Percentiles rank a stretch among this genome's conserved stretches.
phyloP scores from a whole-genome alignment of 2,329 filamentous ascomycete species.

The Colletotrichum salicis region DNA sequence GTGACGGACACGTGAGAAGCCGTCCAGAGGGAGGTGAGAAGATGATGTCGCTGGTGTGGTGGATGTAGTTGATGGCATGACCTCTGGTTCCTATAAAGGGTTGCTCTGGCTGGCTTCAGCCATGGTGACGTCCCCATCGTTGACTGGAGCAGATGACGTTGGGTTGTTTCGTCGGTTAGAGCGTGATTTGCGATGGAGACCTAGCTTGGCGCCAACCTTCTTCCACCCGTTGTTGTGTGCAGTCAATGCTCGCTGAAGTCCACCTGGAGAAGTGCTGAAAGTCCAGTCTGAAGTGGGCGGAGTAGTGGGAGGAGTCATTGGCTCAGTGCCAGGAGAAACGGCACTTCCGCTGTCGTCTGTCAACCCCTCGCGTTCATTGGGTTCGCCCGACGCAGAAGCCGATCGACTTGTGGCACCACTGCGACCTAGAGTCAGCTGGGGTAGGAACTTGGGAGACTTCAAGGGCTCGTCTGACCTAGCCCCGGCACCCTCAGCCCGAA shows the following conservation, averaged over 20 bases:
- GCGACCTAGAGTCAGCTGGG: slow-evolving; percentile 53
- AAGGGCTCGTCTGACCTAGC: slow-evolving; percentile 49
- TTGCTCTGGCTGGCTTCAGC: slow-evolving; percentile 49
- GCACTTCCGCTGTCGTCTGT: slow-evolving; percentile 74
- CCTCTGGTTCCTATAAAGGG: slow-evolving; percentile 68
- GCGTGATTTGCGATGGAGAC: slow-evolving; percentile 64
- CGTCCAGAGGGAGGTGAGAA: slow-evolving; percentile 36
- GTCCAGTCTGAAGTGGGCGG: slow-evolving; percentile 71
- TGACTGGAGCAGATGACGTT: slow-evolving; percentile 55
- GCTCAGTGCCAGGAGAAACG: slow-evolving; percentile 68
- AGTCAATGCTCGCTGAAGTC: slow-evolving; percentile 64
- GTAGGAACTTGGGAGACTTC: slow-evolving; percentile 59
- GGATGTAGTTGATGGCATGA: slow-evolving; percentile 60
- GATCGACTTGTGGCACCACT: slow-evolving; percentile 52
- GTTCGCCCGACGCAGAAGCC: slow-evolving; percentile 57
- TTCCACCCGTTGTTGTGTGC: slow-evolving; percentile 71
- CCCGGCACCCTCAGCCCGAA: slow-evolving; percentile 50
- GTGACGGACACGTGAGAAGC: slow-evolving; percentile 35
- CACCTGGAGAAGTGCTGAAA: slow-evolving; percentile 62
- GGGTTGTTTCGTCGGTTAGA: slow-evolving; percentile 55
- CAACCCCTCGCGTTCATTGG: slow-evolving; percentile 60
- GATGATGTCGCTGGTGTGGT: slow-evolving; percentile 42
- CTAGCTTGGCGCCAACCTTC: slow-evolving; percentile 71
- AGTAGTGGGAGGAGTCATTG: slow-evolving; percentile 79
- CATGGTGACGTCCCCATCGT: slow-evolving; percentile 48